Percentiles rank a stretch among this genome's conserved stretches.
Conservation (phyloP, 75 land plant species). For the Pinus albicaulis region DNA sequence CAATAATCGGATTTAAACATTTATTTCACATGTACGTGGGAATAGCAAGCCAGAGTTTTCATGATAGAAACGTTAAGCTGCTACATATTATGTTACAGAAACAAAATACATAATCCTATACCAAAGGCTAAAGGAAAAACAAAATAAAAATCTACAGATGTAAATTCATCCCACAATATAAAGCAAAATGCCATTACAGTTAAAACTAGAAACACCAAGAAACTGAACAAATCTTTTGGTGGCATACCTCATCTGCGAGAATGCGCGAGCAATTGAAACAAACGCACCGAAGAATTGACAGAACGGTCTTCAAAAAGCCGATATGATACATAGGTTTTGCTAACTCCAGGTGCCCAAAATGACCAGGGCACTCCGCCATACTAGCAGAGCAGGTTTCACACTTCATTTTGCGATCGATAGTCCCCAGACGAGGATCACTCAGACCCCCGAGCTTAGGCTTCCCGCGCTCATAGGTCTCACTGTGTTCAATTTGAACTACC, state of each 20-base stretch:
- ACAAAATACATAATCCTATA: too few species aligned
- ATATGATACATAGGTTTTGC: conserved; percentile 99
- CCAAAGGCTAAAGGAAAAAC: too few species aligned
- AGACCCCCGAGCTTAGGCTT: conserved; percentile 92
- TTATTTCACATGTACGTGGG: too few species aligned
- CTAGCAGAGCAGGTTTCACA: conserved; percentile 95
- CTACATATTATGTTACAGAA: too few species aligned
- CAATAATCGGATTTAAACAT: too few species aligned
- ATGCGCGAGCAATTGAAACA: conserved; percentile 95
- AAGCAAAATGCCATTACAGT: too few species aligned
- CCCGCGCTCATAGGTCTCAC: conserved; percentile 91
- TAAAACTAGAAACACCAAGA: too few species aligned
- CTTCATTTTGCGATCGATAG: conserved; percentile 88
- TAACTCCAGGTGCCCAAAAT: conserved; percentile 96
- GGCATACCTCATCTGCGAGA: conserved; percentile 83
- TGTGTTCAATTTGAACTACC: conserved; percentile 83
- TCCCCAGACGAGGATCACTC: conserved; percentile 92
- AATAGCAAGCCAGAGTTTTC: too few species aligned
- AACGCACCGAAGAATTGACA: conserved; percentile 83
- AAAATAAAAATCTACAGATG: too few species aligned
- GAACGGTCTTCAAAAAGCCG: conserved; percentile 94
- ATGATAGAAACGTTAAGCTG: too few species aligned
- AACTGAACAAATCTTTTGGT: too few species aligned
- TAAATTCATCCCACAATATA: too few species aligned
- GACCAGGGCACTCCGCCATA: conserved; percentile 99